A percentile compares a stretch with the other conserved stretches of the same genome.
These are phyloP conservation scores for Rhodosporidiobolus sp. DNA, from an alignment of 768 basidiomycete genomes.

Conservation along the genomic window DNA sequence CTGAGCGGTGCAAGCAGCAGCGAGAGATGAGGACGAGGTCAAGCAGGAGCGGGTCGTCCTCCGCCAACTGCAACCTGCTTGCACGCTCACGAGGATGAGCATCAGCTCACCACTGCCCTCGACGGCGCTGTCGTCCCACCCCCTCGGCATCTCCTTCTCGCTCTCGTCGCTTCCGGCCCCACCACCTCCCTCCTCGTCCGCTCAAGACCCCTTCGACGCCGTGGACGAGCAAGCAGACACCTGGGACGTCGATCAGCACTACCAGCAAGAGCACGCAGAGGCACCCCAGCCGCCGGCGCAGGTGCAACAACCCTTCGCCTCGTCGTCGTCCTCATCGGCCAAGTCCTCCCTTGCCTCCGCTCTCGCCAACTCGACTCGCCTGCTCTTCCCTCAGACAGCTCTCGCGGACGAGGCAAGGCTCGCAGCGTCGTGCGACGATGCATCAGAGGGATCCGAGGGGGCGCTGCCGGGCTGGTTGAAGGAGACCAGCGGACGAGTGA, in stretches of 20 bases:
- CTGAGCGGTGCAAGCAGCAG: neutral
- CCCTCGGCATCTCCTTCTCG: conserved; percentile 6
- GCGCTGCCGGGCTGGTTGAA: conserved; percentile 15
- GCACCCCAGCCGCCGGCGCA: neutral
- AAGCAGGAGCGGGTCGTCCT: too few relatives aligned
- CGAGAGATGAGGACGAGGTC: too few relatives aligned
- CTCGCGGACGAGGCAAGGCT: neutral
- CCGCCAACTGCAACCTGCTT: too few relatives aligned
- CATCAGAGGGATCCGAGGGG: neutral
- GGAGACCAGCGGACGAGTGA: conserved; percentile 19
- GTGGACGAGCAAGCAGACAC: neutral
- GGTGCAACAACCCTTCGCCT: too few relatives aligned
- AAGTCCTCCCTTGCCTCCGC: neutral
- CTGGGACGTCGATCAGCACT: neutral
- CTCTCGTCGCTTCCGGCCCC: neutral
- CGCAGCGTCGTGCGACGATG: too few relatives aligned
- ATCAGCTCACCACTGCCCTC: conserved; percentile 4
- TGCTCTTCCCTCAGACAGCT: neutral
- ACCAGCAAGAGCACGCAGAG: neutral
- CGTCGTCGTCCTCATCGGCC: neutral
- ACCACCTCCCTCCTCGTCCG: neutral
- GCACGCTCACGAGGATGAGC: neutral
- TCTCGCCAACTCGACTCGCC: neutral
- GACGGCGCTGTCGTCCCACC: neutral
- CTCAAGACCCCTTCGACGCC: neutral